A percentile compares a stretch with the other conserved stretches of the same genome.
These are phyloP conservation scores for Trichocomaceae sp. DNA, from an alignment of 2,329 filamentous ascomycete species.

Conservation along the genomic window DNA sequence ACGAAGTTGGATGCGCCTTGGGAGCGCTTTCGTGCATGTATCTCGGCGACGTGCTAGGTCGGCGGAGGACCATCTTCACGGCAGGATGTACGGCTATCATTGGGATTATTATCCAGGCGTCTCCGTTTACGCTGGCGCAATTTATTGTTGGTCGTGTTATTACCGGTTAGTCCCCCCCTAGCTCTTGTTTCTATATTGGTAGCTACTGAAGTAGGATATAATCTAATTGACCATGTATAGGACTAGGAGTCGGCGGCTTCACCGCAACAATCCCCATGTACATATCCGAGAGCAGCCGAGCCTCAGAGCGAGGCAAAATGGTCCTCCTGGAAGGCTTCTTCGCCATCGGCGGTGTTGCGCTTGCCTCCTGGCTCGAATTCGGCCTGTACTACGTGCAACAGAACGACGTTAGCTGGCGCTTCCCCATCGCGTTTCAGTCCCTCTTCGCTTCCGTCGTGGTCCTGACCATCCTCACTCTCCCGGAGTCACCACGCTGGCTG, in stretches of 20 bases:
- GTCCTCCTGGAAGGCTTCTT: conserved; percentile 23
- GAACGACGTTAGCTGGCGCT: conserved; percentile 26
- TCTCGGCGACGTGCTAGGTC: conserved; percentile 42
- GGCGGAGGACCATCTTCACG: conserved; percentile 35
- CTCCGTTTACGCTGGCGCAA: conserved; percentile 35
- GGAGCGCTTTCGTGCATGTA: conserved; percentile 36
- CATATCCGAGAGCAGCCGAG: conserved; percentile 9
- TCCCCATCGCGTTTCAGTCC: conserved; percentile 43
- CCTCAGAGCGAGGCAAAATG: conserved; percentile 7
- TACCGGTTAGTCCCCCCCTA: conserved; percentile 25
- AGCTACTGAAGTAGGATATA: no score
- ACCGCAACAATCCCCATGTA: conserved; percentile 23
- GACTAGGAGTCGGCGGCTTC: conserved; percentile 21
- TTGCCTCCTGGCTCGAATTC: conserved; percentile 13
- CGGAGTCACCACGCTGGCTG: conserved; percentile 13
- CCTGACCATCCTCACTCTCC: conserved; percentile 26
- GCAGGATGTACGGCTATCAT: conserved; percentile 39
- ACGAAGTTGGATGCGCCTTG: conserved; percentile 25
- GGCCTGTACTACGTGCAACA: conserved; percentile 10
- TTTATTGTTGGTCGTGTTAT: conserved; percentile 43
- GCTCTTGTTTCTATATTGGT: not conserved
- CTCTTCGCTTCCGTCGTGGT: conserved; percentile 33
- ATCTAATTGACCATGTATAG: no score
- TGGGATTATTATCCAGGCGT: conserved; percentile 40
- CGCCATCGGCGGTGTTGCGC: conserved; percentile 22